Evolutionary conservation across 805 yeast species (phyloP), one percentile per base, ranked within the genome.

Genomic region (Saccharomycopsis sp.): DNA sequence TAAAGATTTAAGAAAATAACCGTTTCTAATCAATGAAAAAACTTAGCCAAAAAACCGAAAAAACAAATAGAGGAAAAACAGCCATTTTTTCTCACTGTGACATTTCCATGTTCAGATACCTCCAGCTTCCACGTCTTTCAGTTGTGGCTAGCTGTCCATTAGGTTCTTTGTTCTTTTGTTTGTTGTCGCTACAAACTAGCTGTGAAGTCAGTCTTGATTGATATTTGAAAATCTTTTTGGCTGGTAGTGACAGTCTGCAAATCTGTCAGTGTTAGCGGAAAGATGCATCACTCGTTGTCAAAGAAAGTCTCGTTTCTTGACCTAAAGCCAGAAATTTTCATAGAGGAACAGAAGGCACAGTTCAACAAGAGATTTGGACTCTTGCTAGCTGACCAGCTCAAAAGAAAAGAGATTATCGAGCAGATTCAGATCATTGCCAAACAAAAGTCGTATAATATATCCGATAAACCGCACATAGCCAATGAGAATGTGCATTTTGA

Each of bases 361-460:
- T 51, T 51, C n/a, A 20, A 44, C 14, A 34, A 24, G 14, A 14
- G 40, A 18, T 55, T 60, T 37, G 15, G 51, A 1, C 34, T 60
- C 15, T 54, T 60, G 34, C 48, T 60, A 4, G 47, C 55, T 8
- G 61, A 60, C 40, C 63, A 60, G 52, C 12, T 55, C 48, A 60
- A 60, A 21, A 23, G 63, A 34, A 60, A 60, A 29, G 52, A 51
- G 18, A 58, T 60, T 21, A 60, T 60, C 21, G 34, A 55, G 24
- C 55, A 58, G 37, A 57, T 60, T 40, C 63, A 58, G 47, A 20
- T 23, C 16, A 21, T 60, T n/a, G 63, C 63, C 5, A 50, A 50
- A 24, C 41, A 55, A 47, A 60, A 60, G 44, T 37, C 51, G 16
- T 53, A 53, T 40, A 37, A 55, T 18, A 34, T 60, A 24, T 16